Base-by-base conservation (phyloP, 73 alveolate species). In the Effrenium voratum region DNA sequence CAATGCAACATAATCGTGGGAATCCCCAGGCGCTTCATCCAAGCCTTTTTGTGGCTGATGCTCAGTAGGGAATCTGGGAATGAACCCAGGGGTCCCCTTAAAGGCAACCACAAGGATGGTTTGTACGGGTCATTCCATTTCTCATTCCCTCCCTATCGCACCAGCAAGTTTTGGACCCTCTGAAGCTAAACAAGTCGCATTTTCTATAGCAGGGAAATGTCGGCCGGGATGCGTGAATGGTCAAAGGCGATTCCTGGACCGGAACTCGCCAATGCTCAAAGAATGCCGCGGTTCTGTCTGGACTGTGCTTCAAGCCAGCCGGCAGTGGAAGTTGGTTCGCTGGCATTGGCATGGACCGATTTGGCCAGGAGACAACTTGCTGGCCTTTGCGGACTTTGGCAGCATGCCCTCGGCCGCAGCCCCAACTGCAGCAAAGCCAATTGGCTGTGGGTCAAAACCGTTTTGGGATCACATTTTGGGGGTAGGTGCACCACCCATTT, bases 381-480 rank as follows among this genome's bases (percentile, higher is more conserved):
- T 86, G 38, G 94, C 94, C 30, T 86, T 86, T 79, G 93, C 93
- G 55, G 94, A 86, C 70, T 86, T 86, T 82, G 34, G 94, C 60
- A 86, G 94, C 46, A 86, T 86, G 94, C 94, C 94, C 83, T 77
- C 93, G 49, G 81, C n/a, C n/a, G n/a, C n/a, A n/a, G n/a, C n/a
- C n/a, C n/a, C n/a, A n/a, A n/a, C n/a, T n/a, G n/a, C n/a, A n/a
- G n/a, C n/a, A n/a, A n/a, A n/a, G n/a, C n/a, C n/a, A n/a, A n/a
- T n/a, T n/a, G n/a, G n/a, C n/a, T 30, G 82, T 47, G 38, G 82
- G 82, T 47, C 30, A 30, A 63, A 15, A 3, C 26, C 1, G 77
- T 63, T 30, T 47, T 30, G 28, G 47, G 0, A n/a, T 36, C 34
- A 10, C n/a, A 8, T 36, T 60, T 24, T 8, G 28, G 75, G 28